These are phyloP conservation scores for Penicillium desertorum DNA, from an alignment of 495 filamentous ascomycete species.

Conservation along the genomic window DNA sequence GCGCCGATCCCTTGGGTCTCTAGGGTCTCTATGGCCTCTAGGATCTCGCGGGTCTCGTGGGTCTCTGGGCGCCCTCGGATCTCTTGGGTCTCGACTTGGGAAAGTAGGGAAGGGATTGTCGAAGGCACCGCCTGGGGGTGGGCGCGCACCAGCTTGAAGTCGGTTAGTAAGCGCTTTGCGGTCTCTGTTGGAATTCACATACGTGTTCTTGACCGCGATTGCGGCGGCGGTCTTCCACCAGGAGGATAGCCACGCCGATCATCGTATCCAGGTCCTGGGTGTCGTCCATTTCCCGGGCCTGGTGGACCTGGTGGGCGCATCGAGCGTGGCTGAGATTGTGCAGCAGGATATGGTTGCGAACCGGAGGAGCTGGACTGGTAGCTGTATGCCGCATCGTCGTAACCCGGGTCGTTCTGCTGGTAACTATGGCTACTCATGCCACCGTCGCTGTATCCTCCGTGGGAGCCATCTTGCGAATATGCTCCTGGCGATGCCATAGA, in stretches of 20 bases:
- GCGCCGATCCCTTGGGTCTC: slow-evolving; percentile 27
- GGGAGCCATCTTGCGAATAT: slow-evolving; percentile 51
- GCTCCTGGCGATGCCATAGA: slow-evolving; percentile 30
- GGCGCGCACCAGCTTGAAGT: slow-evolving; percentile 26
- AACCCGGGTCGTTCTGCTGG: slow-evolving; percentile 30
- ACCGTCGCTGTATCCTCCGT: slow-evolving; percentile 43
- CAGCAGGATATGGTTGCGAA: slow-evolving; percentile 48
- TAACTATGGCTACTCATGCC: slow-evolving; percentile 25
- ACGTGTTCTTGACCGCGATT: slow-evolving; percentile 37
- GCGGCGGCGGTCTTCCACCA: slow-evolving; percentile 27
- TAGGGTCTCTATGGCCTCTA: slow-evolving; percentile 22
- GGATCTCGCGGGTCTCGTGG: slow-evolving; percentile 27
- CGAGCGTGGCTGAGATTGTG: slow-evolving; percentile 36
- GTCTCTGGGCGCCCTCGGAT: slow-evolving; percentile 19
- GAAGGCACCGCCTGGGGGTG: slow-evolving; percentile 53
- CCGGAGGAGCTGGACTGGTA: slow-evolving; percentile 39
- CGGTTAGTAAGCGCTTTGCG: slow-evolving; percentile 13
- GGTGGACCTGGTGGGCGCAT: slow-evolving; percentile 49
- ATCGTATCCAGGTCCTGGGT: slow-evolving; percentile 31
- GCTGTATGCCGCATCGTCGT: slow-evolving; percentile 48
- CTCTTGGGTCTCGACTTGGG: slow-evolving; percentile 36
- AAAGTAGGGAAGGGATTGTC: slow-evolving; percentile 71
- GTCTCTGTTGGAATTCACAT: slow-evolving; percentile 19
- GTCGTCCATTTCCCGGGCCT: slow-evolving; percentile 47
- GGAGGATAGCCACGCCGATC: slow-evolving; percentile 27